phyloP scores from a whole-genome alignment of 2,329 filamentous ascomycete species.

The Teratosphaeriaceae sp. region DNA sequence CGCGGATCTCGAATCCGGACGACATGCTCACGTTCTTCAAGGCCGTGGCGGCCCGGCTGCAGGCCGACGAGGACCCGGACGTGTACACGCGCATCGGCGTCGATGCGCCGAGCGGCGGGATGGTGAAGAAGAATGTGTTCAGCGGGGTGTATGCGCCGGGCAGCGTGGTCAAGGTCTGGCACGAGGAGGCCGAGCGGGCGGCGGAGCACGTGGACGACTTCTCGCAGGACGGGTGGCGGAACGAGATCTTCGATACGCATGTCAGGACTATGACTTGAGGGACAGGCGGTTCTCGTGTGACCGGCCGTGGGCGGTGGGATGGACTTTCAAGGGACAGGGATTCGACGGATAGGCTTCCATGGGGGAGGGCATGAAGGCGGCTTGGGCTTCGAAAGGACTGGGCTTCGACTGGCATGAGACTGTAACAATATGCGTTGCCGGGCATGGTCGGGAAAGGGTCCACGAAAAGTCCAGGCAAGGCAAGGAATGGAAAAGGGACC shows the following conservation, averaged over 20 bases:
- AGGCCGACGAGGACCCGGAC: conserved; percentile 67
- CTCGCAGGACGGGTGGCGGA: conserved; percentile 69
- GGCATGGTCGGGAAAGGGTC: no score
- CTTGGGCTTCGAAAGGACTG: no score
- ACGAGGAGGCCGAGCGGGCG: conserved; percentile 66
- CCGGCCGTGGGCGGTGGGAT: no score
- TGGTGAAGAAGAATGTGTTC: conserved; percentile 55
- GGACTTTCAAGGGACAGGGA: no score
- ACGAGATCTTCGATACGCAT: conserved; percentile 64
- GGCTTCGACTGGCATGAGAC: no score
- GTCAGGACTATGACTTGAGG: conserved; percentile 18
- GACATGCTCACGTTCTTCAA: conserved; percentile 77
- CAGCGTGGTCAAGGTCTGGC: conserved; percentile 84
- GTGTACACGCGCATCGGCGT: conserved; percentile 68
- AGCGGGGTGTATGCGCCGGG: conserved; percentile 80
- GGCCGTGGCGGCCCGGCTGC: conserved; percentile 70
- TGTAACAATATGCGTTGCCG: no score
- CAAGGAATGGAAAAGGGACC: no score
- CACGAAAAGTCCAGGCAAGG: no score
- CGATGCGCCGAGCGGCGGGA: conserved; percentile 42
- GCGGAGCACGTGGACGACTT: conserved; percentile 69
- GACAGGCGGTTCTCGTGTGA: no score
- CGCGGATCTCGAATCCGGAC: conserved; percentile 71
- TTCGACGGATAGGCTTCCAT: no score
- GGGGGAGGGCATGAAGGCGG: no score